Percentiles rank a stretch among this genome's conserved stretches.
phyloP scores from a whole-genome alignment of 225 moss, liverwort and hornwort species.

The Lunularia cruciata region DNA sequence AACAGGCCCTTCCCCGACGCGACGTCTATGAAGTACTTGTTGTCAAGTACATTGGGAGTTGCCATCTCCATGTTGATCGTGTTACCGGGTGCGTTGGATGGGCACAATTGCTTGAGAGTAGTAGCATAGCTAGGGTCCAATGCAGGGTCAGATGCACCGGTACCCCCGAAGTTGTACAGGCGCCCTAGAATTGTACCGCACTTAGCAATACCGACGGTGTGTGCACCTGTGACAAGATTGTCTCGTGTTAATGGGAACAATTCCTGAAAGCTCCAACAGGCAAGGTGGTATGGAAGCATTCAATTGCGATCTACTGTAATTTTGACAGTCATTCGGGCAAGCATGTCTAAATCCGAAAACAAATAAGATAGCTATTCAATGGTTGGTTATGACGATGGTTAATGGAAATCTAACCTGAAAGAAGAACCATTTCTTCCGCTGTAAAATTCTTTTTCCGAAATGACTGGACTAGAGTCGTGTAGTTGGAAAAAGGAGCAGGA shows the following conservation, averaged over 20 bases:
- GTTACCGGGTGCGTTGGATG: constrained; percentile 33
- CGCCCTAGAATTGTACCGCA: constrained; percentile 43
- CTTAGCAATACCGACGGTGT: constrained; percentile 43
- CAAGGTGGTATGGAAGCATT: too few relatives aligned
- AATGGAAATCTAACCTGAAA: constrained; percentile 35
- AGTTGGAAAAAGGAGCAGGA: constrained; percentile 38
- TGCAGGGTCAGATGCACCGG: constrained; percentile 46
- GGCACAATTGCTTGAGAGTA: constrained; percentile 42
- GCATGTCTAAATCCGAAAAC: not conserved
- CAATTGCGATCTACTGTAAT: too few relatives aligned
- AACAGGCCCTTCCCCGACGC: constrained; percentile 47
- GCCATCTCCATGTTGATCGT: constrained; percentile 46
- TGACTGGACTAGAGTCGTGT: constrained; percentile 23
- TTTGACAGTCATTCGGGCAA: too few relatives aligned
- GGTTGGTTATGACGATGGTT: too few relatives aligned
- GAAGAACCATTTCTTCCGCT: constrained; percentile 34
- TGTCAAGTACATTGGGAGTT: constrained; percentile 47
- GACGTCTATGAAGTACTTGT: constrained; percentile 45
- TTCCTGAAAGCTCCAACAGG: too few relatives aligned
- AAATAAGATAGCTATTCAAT: not conserved
- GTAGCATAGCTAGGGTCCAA: constrained; percentile 37
- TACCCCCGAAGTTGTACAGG: constrained; percentile 62
- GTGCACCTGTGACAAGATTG: constrained; percentile 38
- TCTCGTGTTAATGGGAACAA: too few relatives aligned
- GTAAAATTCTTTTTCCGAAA: constrained; percentile 37